Evolutionary conservation across 2,329 filamentous ascomycete genomes (phyloP).

Genomic region (Colletotrichum sp.): DNA sequence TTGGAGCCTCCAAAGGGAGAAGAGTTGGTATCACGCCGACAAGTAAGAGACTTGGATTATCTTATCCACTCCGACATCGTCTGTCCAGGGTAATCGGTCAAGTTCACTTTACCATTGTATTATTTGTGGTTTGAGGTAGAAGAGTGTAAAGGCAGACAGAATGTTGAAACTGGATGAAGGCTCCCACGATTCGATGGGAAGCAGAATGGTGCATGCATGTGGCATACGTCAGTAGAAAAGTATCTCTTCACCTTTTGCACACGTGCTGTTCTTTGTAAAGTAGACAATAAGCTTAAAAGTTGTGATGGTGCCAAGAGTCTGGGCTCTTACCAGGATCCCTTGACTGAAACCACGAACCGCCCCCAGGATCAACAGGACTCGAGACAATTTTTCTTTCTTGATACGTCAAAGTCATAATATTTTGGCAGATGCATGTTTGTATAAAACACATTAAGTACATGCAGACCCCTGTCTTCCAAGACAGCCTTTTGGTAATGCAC

Average conservation of each 20-base stretch:
- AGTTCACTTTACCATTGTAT: not conserved
- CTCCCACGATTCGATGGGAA: not conserved
- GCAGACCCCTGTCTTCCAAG: not conserved
- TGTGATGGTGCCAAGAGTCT: not conserved
- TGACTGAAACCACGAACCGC: not conserved
- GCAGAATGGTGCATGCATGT: not conserved
- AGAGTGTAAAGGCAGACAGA: not conserved
- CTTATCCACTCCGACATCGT: not conserved
- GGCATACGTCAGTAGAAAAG: not conserved
- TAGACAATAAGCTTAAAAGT: conserved; percentile 3
- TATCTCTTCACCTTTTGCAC: not conserved
- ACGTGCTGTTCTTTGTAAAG: not conserved
- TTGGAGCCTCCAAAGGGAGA: not conserved
- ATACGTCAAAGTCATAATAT: not conserved
- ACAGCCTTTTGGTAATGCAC: not conserved
- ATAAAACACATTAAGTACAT: conserved; percentile 1
- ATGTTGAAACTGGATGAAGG: not conserved
- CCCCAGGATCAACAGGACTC: not conserved
- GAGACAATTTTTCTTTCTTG: not conserved
- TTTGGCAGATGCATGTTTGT: not conserved
- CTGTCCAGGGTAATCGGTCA: not conserved
- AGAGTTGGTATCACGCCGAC: not conserved
- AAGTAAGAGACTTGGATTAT: not conserved
- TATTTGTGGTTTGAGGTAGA: not conserved
- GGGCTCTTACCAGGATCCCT: not conserved